Evolutionary conservation across 2,329 filamentous ascomycete genomes (phyloP).

Genomic region (Ophiostoma quercus): DNA sequence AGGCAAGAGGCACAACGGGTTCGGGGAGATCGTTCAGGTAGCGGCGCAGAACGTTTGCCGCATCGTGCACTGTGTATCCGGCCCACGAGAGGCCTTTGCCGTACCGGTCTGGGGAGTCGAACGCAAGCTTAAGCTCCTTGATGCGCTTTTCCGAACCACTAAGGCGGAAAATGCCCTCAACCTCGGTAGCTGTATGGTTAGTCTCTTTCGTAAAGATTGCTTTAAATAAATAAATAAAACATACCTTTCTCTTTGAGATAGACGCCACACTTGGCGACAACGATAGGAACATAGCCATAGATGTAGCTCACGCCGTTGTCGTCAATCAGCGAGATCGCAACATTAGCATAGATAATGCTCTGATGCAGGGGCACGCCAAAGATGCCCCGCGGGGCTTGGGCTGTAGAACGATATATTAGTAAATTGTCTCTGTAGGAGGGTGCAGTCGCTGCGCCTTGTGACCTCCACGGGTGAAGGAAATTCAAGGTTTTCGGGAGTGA

Average conservation of each 20-base stretch:
- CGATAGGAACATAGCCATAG: constrained; percentile 96
- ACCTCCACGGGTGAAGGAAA: constrained; percentile 8
- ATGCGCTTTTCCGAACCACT: constrained; percentile 97
- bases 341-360: constrained; percentile 96
- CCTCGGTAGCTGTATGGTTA: constrained; percentile 66
- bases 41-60: constrained; percentile 88
- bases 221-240: constrained; percentile 32
- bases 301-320: constrained; percentile 92
- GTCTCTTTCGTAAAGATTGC: background rate
- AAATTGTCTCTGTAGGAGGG: background rate
- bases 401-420: constrained; percentile 32
- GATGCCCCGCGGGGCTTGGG: constrained; percentile 62
- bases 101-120: constrained; percentile 91
- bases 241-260: constrained; percentile 96
- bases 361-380: constrained; percentile 90
- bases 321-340: constrained; percentile 92
- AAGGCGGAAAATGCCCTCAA: constrained; percentile 94
- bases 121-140: constrained; percentile 86
- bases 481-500: constrained; percentile 25
- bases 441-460: background rate
- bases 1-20: constrained; percentile 88
- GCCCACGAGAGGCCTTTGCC: constrained; percentile 96
- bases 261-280: constrained; percentile 96
- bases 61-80: constrained; percentile 96
- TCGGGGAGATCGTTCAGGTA: constrained; percentile 96